phyloP scores from a whole-genome alignment of 129 eudicot species.

The Flaveria sonorensis region DNA sequence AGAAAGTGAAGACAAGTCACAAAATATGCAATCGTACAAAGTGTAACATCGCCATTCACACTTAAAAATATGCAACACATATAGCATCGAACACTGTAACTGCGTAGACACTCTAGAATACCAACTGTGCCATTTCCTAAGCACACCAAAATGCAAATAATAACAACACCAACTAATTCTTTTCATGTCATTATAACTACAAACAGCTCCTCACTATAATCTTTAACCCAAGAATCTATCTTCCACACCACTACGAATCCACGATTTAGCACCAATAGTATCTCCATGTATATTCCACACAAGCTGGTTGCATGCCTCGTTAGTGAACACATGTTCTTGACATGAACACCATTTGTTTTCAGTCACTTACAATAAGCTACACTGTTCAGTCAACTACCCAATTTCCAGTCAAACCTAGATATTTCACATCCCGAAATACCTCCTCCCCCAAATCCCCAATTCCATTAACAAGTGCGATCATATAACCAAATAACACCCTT shows the following conservation, averaged over 20 bases:
- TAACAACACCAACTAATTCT: not conserved
- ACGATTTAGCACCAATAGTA: not conserved
- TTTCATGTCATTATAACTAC: not conserved
- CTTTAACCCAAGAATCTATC: not conserved
- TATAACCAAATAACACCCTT: not conserved
- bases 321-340: slow-evolving; percentile 3
- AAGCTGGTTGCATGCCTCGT: not conserved
- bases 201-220: not conserved
- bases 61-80: not conserved
- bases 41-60: not conserved
- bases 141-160: not conserved
- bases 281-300: not conserved
- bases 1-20: not conserved
- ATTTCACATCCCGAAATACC: not conserved
- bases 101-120: not conserved
- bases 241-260: not conserved
- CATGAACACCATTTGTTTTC: no score
- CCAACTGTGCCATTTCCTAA: not conserved
- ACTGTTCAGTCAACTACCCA: not conserved
- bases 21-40: not conserved
- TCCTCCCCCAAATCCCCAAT: not conserved
- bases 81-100: not conserved
- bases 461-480: slow-evolving; percentile 12
- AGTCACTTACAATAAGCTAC: no score
- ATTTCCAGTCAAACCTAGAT: slow-evolving; percentile 7